phyloP scores from a whole-genome alignment of 208 protist genomes.

The Acanthamoeba sp. region DNA sequence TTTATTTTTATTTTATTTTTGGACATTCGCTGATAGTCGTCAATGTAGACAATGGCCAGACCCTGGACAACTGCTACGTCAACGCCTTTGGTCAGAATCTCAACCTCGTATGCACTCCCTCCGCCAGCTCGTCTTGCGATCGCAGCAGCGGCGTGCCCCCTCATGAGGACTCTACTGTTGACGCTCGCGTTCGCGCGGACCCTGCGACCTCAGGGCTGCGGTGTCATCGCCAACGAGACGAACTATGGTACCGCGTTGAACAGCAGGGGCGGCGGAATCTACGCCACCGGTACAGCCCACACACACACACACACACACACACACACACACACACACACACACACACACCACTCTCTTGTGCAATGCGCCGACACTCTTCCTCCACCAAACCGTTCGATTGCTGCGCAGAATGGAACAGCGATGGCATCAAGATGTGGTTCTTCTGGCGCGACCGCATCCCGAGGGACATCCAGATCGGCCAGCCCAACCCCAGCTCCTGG shows the following conservation, averaged over 20 bases:
- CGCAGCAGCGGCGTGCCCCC: no score
- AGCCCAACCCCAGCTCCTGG: constrained; percentile 46
- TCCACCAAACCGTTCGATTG: background rate
- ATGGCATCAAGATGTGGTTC: constrained; percentile 33
- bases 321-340: background rate
- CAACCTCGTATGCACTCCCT: background rate
- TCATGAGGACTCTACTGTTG: no score
- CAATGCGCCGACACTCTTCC: no score
- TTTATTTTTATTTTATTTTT: no score
- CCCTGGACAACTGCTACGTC: constrained; percentile 18
- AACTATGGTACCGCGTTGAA: background rate
- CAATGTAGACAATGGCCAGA: constrained; percentile 3
- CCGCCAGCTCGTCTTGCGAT: no score
- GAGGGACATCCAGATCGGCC: constrained; percentile 23
- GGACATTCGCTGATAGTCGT: no score
- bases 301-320: background rate
- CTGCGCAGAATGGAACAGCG: constrained; percentile 24
- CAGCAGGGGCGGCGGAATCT: background rate
- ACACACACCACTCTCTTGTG: background rate
- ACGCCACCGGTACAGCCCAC: background rate
- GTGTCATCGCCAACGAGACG: constrained; percentile 21
- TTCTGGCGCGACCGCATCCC: constrained; percentile 40
- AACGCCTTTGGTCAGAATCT: background rate
- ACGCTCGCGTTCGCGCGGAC: background rate
- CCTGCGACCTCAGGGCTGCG: background rate